phyloP scores from a whole-genome alignment of 805 yeast species.

The Candida railenensis region DNA sequence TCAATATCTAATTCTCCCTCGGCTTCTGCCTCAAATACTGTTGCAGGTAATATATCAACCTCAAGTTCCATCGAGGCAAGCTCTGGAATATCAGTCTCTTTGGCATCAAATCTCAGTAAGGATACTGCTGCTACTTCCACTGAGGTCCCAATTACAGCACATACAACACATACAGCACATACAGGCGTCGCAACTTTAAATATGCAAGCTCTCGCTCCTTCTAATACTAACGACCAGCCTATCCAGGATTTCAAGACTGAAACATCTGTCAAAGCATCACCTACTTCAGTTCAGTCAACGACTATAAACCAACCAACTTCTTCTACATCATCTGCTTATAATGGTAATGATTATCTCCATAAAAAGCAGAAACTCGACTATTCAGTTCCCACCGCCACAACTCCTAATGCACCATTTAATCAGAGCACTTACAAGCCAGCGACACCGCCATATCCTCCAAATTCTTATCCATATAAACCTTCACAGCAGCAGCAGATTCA shows the following conservation, averaged over 20 bases:
- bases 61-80: too few species aligned
- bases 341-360: neutral
- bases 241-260: neutral
- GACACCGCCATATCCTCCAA: neutral
- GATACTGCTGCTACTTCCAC: too few species aligned
- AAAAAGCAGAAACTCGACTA: neutral
- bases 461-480: neutral
- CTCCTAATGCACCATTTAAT: neutral
- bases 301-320: neutral
- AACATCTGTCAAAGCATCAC: neutral
- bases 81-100: too few species aligned
- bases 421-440: neutral
- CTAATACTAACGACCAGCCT: neutral
- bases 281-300: neutral
- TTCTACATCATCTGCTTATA: neutral
- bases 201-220: neutral
- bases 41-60: too few species aligned
- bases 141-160: too few species aligned
- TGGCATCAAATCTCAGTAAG: too few species aligned
- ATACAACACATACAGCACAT: too few species aligned
- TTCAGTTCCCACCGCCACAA: too few species aligned
- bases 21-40: too few species aligned
- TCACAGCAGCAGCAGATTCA: neutral
- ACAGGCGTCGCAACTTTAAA: too few species aligned
- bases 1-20: too few species aligned